Percentiles rank a stretch among this genome's conserved stretches.
phyloP scores from a whole-genome alignment of 495 filamentous ascomycete species.

The Mytilinidion resinicola region DNA sequence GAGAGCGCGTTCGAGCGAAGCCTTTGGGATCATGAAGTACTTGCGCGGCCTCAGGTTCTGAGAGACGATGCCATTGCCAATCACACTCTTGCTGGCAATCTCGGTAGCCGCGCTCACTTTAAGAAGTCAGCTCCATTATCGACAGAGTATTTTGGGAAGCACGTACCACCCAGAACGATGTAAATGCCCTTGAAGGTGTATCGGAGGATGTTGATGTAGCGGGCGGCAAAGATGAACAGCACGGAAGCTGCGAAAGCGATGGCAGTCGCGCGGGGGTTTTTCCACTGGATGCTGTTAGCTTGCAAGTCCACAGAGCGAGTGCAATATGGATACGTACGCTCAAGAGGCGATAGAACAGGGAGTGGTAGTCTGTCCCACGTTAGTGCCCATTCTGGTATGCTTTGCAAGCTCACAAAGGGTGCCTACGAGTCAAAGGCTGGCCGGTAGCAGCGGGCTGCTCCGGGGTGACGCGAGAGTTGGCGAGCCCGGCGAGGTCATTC shows the following conservation, averaged over 20 bases:
- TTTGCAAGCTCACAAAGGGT: conserved; percentile 1
- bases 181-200: conserved; percentile 84
- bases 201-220: conserved; percentile 82
- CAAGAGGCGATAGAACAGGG: conserved; percentile 84
- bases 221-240: conserved; percentile 76
- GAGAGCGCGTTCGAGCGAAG: conserved; percentile 69
- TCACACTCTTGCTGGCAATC: conserved; percentile 63
- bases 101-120: conserved; percentile 69
- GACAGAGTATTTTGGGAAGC: conserved; percentile 1
- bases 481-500: conserved; percentile 69
- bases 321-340: conserved; percentile 45
- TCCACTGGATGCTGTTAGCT: conserved; percentile 50
- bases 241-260: conserved; percentile 72
- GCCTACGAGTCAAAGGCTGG: conserved; percentile 75
- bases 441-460: conserved; percentile 66
- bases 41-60: conserved; percentile 74
- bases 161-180: conserved; percentile 57
- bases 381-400: not conserved
- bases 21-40: conserved; percentile 87
- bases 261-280: conserved; percentile 71
- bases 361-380: conserved; percentile 68
- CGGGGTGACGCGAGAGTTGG: conserved; percentile 62
- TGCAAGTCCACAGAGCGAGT: conserved; percentile 10
- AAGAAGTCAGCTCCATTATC: conserved; percentile 6
- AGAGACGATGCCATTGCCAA: conserved; percentile 73